Evolutionary conservation across 352 stramenopile species (phyloP).

Genomic region (Thalassiosira pacifica): DNA sequence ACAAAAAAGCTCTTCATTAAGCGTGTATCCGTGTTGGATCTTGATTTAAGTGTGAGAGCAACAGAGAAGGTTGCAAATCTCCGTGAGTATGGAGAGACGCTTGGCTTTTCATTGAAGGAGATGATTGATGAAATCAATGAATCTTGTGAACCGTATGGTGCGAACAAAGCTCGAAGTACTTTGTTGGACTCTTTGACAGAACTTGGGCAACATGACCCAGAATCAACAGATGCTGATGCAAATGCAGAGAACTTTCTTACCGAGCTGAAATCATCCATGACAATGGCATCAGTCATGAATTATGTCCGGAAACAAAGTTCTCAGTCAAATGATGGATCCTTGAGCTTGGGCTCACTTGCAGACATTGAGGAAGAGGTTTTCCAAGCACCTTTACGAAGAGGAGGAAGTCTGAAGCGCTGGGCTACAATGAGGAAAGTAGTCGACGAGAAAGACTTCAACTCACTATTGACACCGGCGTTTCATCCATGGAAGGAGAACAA

Average conservation of each 20-base stretch:
- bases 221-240: background rate
- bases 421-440: constrained; percentile 13
- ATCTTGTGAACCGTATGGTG: too few relatives aligned
- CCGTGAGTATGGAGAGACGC: constrained; percentile 12
- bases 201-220: too few relatives aligned
- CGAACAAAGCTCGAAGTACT: too few relatives aligned
- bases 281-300: background rate
- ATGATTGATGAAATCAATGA: constrained; percentile 29
- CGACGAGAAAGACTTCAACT: constrained; percentile 6
- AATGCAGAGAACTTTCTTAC: background rate
- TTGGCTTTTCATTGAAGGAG: constrained; percentile 43
- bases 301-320: too few relatives aligned
- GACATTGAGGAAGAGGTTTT: too few relatives aligned
- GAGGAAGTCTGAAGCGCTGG: background rate
- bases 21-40: constrained; percentile 20
- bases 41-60: constrained; percentile 5
- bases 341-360: too few relatives aligned
- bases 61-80: constrained; percentile 35
- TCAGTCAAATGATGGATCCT: too few relatives aligned
- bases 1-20: constrained; percentile 40
- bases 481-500: constrained; percentile 52
- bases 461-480: constrained; percentile 41
- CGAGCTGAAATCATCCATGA: background rate
- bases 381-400: background rate
- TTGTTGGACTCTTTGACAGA: too few relatives aligned